Percentiles rank a stretch among this genome's conserved stretches.
phyloP scores from a whole-genome alignment of 345 rosid genomes.

The Hypericum perforatum region DNA sequence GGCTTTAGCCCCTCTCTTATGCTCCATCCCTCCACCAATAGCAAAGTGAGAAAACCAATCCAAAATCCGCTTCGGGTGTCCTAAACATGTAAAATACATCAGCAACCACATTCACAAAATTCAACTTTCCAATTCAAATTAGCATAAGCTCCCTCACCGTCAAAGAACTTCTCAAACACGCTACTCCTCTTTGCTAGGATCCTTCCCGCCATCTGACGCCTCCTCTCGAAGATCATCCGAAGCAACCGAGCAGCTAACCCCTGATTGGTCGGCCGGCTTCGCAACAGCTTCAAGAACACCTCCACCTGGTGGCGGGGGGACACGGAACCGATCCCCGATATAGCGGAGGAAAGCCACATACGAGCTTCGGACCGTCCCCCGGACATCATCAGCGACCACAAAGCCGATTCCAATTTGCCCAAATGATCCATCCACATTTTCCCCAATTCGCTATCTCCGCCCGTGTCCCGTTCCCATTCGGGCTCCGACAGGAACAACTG shows the following conservation, averaged over 20 bases:
- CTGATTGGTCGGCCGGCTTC: constrained; percentile 28
- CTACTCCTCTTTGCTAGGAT: constrained; percentile 52
- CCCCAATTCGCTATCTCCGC: constrained; percentile 18
- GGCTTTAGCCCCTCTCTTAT: constrained; percentile 77
- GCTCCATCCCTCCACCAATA: constrained; percentile 48
- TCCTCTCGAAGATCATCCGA: constrained; percentile 48
- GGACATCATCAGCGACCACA: constrained; percentile 44
- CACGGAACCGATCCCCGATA: constrained; percentile 32
- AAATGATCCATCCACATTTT: constrained; percentile 35
- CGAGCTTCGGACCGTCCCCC: constrained; percentile 79
- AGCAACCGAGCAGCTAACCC: constrained; percentile 53
- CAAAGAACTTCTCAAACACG: constrained; percentile 62
- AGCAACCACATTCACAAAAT: not conserved
- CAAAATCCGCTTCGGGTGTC: constrained; percentile 39
- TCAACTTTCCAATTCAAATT: too few species aligned
- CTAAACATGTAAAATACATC: constrained; percentile 26
- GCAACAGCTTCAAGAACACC: constrained; percentile 46
- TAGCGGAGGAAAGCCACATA: constrained; percentile 62
- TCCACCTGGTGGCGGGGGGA: constrained; percentile 37
- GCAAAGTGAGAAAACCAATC: constrained; percentile 74
- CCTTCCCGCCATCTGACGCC: constrained; percentile 39
- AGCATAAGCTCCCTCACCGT: constrained; percentile 29
- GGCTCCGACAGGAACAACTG: constrained; percentile 44
- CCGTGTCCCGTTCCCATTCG: constrained; percentile 16
- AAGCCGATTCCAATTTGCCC: constrained; percentile 36